Evolutionary conservation across 345 rosid species (phyloP).

Genomic region (Eucalyptus regnans): DNA sequence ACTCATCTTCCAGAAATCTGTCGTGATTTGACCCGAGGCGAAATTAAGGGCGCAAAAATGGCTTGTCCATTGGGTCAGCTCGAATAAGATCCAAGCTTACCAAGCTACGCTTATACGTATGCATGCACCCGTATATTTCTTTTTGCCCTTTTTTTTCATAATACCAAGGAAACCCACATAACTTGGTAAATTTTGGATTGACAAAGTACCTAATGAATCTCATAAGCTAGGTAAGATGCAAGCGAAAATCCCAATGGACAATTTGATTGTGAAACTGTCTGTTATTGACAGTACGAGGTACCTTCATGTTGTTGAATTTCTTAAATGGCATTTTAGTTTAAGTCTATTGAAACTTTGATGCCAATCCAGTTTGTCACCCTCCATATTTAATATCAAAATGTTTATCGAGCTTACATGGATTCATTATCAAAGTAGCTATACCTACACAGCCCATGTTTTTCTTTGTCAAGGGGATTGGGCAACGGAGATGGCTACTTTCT

Average conservation of each 20-base stretch:
- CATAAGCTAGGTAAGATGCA: not conserved
- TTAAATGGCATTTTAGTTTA: not conserved
- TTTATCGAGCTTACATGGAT: not conserved
- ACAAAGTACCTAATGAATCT: not conserved
- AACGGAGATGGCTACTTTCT: not conserved
- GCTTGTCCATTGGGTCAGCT: not conserved
- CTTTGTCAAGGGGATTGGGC: not conserved
- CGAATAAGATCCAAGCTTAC: not conserved
- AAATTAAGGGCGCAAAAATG: not conserved
- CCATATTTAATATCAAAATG: not conserved
- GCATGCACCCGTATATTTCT: not conserved
- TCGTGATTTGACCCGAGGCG: not conserved
- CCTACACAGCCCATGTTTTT: not conserved
- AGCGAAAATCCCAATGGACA: not conserved
- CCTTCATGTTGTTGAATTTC: not conserved
- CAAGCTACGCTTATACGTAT: not conserved
- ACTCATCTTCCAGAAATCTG: not conserved
- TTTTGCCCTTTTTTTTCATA: not conserved
- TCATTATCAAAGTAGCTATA: not conserved
- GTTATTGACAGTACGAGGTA: not conserved
- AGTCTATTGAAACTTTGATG: not conserved
- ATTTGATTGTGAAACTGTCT: not conserved
- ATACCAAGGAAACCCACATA: not conserved
- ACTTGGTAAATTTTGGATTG: not conserved
- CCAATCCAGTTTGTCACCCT: not conserved